Conservation (phyloP, 768 basidiomycete species). For the Russula virescens region DNA sequence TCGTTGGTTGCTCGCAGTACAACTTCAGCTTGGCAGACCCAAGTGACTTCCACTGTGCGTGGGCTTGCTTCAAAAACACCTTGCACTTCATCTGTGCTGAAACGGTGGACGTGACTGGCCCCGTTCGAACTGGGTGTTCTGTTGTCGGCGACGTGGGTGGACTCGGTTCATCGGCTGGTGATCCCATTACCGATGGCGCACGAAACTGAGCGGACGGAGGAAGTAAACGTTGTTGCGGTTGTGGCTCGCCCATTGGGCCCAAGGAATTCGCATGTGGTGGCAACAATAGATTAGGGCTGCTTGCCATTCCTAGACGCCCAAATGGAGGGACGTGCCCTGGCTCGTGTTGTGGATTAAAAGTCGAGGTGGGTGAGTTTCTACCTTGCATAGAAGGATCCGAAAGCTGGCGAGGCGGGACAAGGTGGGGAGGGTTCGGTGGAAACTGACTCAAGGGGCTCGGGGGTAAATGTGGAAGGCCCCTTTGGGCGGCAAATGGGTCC, state of each 20-base stretch:
- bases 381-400: conserved; percentile 30
- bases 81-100: conserved; percentile 97
- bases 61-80: conserved; percentile 91
- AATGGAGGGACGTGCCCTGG: conserved; percentile 26
- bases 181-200: conserved; percentile 45
- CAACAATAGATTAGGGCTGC: conserved; percentile 24
- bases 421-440: conserved; percentile 3
- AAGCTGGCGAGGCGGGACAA: conserved; percentile 20
- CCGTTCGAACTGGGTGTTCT: conserved; percentile 45
- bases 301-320: conserved; percentile 34
- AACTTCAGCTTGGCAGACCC: conserved; percentile 84
- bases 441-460: conserved; percentile 4
- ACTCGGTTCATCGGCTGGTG: conserved; percentile 61
- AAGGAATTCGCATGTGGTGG: conserved; percentile 30
- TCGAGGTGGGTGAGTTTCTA: conserved; percentile 55
- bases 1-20: conserved; percentile 78
- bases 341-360: conserved; percentile 48
- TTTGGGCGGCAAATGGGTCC: conserved; percentile 1
- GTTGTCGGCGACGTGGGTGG: conserved; percentile 79
- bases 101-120: conserved; percentile 70
- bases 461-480: background rate
- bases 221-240: conserved; percentile 40
- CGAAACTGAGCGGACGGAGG: conserved; percentile 61
- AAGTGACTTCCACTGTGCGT: conserved; percentile 96
- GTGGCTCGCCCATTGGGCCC: conserved; percentile 32